Evolutionary conservation across 2,329 filamentous ascomycete genomes (phyloP), one percentile per base, ranked within the genome.

Genomic region (Fusarium vanettenii): DNA sequence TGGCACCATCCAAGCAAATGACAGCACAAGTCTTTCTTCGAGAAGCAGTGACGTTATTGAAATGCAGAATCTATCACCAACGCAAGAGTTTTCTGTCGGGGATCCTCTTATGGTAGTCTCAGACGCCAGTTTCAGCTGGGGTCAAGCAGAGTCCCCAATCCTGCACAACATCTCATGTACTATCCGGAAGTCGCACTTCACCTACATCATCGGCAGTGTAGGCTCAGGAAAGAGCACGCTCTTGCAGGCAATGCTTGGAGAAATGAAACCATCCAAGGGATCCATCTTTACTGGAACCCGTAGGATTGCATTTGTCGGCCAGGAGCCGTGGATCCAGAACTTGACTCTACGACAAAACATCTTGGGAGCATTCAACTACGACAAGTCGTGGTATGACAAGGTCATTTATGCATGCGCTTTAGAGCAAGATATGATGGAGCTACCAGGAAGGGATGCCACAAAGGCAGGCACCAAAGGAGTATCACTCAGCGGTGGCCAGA

Each of bases 401-500:
- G 61, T 71, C 14, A 31, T 43, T 2, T 22, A 71, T 45, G 68
- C 66, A 14, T 70, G 66, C 2, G 60, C 60, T 1, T 22, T 71
- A 3, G 67, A 71, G 18, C 61, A 60, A 43, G 66, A 69, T 6
- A 67, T 69, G 13, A 27, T 20, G 18, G 66, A 69, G 9, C 56
- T 67, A 11, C 64, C 43, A 2, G 55, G 37, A 2, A 60, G 52
- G 16, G 66, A 71, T 29, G 27, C 67, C 8, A 70, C 45, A 14
- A 75, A 79, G 25, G 78, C 82, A 41, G 82, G 81, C 18, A 81
- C 78, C 52, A 79, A 79, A 14, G 82, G 82, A 1, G 78, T 82
- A 35, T 80, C 78, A 39, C 69, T 84, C 8, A 82, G 81, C 10
- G 82, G 82, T 20, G 82, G 82, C 1, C 82, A 84, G 65, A 81